These are phyloP conservation scores for Gryganskiella cystojenkinii DNA, from an alignment of 192 early-diverging fungal genomes.

Conservation along the genomic window DNA sequence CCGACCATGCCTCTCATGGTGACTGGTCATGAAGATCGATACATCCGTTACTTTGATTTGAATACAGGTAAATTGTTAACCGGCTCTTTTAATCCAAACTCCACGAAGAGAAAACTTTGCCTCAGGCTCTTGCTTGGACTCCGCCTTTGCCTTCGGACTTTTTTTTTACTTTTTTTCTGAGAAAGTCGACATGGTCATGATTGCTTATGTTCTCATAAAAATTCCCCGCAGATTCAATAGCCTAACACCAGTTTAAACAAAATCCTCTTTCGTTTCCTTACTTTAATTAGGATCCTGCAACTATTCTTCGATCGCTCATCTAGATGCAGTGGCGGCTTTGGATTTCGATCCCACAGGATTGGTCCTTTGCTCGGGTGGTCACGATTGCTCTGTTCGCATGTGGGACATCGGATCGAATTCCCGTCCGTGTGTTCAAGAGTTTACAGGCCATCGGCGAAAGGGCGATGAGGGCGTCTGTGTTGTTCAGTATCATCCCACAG, in stretches of 20 bases:
- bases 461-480: conserved; percentile 80
- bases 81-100: too few species aligned
- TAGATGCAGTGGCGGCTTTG: conserved; percentile 73
- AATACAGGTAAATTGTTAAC: conserved; percentile 77
- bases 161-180: too few species aligned
- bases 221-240: too few species aligned
- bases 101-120: too few species aligned
- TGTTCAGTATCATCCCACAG: conserved; percentile 66
- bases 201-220: too few species aligned
- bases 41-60: conserved; percentile 79
- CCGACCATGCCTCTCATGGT: conserved; percentile 78
- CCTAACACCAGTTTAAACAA: neutral
- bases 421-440: conserved; percentile 76
- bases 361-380: conserved; percentile 65
- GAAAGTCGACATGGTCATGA: too few species aligned
- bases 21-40: conserved; percentile 82
- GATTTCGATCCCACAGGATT: conserved; percentile 73
- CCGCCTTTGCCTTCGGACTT: too few species aligned
- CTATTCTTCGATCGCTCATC: conserved; percentile 73
- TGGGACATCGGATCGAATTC: conserved; percentile 75
- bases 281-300: conserved; percentile 61
- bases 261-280: neutral
- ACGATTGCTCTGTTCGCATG: conserved; percentile 80
- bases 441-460: conserved; percentile 74
- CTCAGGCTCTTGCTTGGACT: too few species aligned